Evolutionary conservation across 2,329 filamentous ascomycete genomes (phyloP), one percentile per base, ranked within the genome.

Genomic region (Rhytidhysteron rufulum): DNA sequence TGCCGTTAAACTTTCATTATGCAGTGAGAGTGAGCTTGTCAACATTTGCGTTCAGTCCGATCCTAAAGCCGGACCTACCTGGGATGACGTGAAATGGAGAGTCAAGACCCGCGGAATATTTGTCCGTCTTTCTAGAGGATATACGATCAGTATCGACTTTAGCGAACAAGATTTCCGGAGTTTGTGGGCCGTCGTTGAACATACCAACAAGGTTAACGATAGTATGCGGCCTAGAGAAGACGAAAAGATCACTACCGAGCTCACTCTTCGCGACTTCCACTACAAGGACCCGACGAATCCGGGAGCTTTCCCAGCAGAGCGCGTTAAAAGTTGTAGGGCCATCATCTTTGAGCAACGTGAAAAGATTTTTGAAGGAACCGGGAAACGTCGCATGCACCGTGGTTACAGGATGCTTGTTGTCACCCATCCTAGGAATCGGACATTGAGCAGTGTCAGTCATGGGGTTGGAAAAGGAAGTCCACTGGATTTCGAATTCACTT

Each of bases 31-130:
- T 51, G 83, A 86, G 11, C 74, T 85, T 16, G 75, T 95, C 43
- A 88, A 89, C 50, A 68, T 95, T 25, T 72, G 78, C 34, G 81
- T 96, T 11, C 84, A 86, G 53, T 72, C 77, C 19, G 82, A 82
- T 54, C 82, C 82, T 51, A 80, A 78, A 48, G 68, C 73, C 5
- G 86, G 86, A 0, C 79, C 86, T 2, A 83, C 79, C 0, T 95
- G 89, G 89, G 80, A 87, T 5, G 85, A 93, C 58, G 78, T 95
- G 4, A 77, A 80, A 31, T 95, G 89, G 89, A 83, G 83, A 42
- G 75, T 82, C 15, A 82, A 85, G 34, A 73, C 75, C 5, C 77
- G 74, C 44, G 75, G 78, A 0, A 73, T 95, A 41, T 79, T 82
- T 16, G 63, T 95, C 27, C 79, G 78, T 44, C 68, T 95, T 15